Base-by-base conservation (phyloP, 192 early-diverging fungal genomes). In the Podila epicladia region DNA sequence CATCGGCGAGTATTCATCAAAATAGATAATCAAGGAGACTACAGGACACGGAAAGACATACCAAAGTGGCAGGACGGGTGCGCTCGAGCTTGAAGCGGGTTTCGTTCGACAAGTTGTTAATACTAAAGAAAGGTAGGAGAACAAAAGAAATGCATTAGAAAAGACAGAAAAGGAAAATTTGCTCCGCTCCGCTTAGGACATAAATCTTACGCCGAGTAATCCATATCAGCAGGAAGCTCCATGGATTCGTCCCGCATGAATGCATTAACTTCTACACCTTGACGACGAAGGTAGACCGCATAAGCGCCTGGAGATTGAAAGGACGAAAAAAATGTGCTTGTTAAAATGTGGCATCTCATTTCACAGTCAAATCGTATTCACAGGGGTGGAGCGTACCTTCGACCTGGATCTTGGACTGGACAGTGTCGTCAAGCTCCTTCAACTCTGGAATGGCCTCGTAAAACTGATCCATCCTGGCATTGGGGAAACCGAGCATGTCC, bases 201-300 rank as follows among this genome's bases (percentile, higher is more conserved):
- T n/a, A n/a, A n/a, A 64, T 22, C 82, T 68, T 85, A 87, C 89
- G 38, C 72, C 58, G 62, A 75, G 72, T 93, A 95, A 76, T 95
- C 91, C 33, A 95, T 64, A 57, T 92, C 83, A 5, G 75, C 64
- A 9, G 90, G 90, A 31, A 95, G 73, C 58, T 77, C 80, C 76
- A 93, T 69, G 37, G 86, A 66, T 77, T 94, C 93, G 61, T 95
- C 93, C 64, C 86, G 83, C 75, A 88, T 88, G 58, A 94, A 91
- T 49, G 85, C 74, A 48, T 49, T 67, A 50, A 93, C 88, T 65
- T 95, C 94, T 0, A 67, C 58, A 57, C 76, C 85, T 73, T 94
- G 94, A 61, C 86, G 85, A 57, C 87, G 85, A 51, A 95, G 71
- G 65, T 92, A 93, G 24, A 89, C 87, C 51, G 86, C 85, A 66